These are phyloP conservation scores for Amoebophrya sp. DNA, from an alignment of 169 alveolate genomes.

Conservation along the genomic window DNA sequence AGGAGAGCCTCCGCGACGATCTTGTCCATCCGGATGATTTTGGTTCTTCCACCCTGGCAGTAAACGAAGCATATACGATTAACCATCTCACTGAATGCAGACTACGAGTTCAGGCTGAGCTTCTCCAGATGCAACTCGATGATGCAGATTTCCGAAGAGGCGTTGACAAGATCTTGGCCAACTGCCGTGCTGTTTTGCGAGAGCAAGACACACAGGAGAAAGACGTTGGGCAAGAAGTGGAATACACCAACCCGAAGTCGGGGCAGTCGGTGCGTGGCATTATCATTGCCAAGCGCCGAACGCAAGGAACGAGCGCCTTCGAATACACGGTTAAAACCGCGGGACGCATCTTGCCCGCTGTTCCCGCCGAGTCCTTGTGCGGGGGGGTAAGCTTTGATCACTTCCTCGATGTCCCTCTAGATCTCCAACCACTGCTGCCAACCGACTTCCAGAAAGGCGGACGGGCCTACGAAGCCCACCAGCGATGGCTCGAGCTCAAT, in stretches of 20 bases:
- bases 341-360: neutral
- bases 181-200: neutral
- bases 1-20: neutral
- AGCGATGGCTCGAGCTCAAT: neutral
- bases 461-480: neutral
- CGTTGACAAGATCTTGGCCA: neutral
- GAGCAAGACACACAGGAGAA: neutral
- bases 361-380: neutral
- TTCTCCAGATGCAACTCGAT: neutral
- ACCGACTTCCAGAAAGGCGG: neutral
- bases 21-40: neutral
- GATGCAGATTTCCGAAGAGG: neutral
- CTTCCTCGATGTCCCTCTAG: neutral
- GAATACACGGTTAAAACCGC: neutral
- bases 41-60: neutral
- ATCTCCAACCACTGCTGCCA: neutral
- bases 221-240: neutral
- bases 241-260: neutral
- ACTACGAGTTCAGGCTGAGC: neutral
- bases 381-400: neutral
- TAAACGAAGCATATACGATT: neutral
- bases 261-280: neutral
- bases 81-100: neutral
- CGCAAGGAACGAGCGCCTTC: neutral
- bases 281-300: neutral